Percentiles rank a stretch among this genome's conserved stretches.
Evolutionary conservation across 2,329 filamentous ascomycete genomes (phyloP).

Genomic region (Fusarium piperis): DNA sequence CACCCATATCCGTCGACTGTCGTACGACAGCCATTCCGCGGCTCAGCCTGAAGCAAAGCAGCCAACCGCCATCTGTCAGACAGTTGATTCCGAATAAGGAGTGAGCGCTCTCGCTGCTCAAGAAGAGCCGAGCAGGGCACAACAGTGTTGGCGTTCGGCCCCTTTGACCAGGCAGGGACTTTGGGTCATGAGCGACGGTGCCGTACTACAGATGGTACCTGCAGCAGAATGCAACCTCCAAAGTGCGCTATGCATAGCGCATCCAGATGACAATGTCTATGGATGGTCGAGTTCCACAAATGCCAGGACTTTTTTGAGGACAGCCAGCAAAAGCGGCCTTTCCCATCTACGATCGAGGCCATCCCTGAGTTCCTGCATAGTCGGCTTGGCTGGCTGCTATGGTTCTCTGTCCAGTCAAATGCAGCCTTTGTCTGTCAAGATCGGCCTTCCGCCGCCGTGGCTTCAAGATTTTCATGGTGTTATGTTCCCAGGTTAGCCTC

Average conservation of each 20-base stretch:
- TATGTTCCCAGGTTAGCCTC: not conserved
- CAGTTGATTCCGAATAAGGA: slow-evolving; percentile 17
- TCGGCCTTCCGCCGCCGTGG: slow-evolving; percentile 4
- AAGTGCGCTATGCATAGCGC: slow-evolving; percentile 14
- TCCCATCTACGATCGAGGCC: not conserved
- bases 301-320: not conserved
- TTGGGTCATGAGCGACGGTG: not conserved
- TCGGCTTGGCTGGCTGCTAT: not conserved
- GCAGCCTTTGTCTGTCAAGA: not conserved
- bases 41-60: slow-evolving; percentile 28
- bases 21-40: slow-evolving; percentile 33
- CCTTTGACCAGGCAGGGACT: not conserved
- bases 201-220: slow-evolving; percentile 30
- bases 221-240: slow-evolving; percentile 36
- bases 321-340: not conserved
- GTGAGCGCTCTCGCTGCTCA: slow-evolving; percentile 7
- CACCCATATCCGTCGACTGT: slow-evolving; percentile 31
- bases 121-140: not conserved
- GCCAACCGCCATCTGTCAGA: slow-evolving; percentile 18
- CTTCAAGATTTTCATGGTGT: slow-evolving; percentile 22
- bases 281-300: slow-evolving; percentile 2
- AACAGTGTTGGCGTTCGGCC: not conserved
- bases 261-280: slow-evolving; percentile 4
- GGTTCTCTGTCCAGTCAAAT: not conserved
- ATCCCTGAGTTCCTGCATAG: not conserved